Percentiles rank a stretch among this genome's conserved stretches.
These are phyloP conservation scores for Alternaria atra DNA, from an alignment of 2,329 filamentous ascomycete species.

Conservation along the genomic window DNA sequence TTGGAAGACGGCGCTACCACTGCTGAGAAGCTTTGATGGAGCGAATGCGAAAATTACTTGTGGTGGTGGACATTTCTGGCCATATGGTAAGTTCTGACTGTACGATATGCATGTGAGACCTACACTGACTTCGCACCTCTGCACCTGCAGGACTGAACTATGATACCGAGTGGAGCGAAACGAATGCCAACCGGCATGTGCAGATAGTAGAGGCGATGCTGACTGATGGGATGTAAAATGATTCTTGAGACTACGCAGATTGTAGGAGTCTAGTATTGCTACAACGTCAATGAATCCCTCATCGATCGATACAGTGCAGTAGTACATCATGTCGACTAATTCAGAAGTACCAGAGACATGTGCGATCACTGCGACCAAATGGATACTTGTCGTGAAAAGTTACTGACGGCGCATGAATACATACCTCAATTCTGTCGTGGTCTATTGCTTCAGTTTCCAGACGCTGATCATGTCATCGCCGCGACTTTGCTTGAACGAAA, in stretches of 20 bases:
- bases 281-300: background rate
- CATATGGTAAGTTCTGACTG: conserved; percentile 28
- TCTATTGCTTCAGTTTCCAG: conserved; percentile 22
- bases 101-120: background rate
- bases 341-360: background rate
- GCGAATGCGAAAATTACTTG: conserved; percentile 43
- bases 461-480: conserved; percentile 29
- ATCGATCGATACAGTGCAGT: background rate
- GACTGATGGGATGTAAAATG: conserved; percentile 40
- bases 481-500: conserved; percentile 27
- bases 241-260: background rate
- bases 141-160: conserved; percentile 36
- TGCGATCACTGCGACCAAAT: background rate
- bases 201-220: conserved; percentile 46
- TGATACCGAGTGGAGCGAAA: conserved; percentile 48
- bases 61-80: conserved; percentile 46
- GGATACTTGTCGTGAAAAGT: background rate
- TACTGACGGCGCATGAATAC: background rate
- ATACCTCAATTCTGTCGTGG: background rate
- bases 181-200: conserved; percentile 47
- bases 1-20: conserved; percentile 45
- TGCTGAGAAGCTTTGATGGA: conserved; percentile 44
- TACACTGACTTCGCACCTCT: background rate
- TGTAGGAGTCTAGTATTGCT: background rate
- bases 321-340: background rate